Evolutionary conservation across 2,329 filamentous ascomycete species (phyloP), one percentile per base, ranked within the genome.

Genomic region (Tolypocladium tundrense): DNA sequence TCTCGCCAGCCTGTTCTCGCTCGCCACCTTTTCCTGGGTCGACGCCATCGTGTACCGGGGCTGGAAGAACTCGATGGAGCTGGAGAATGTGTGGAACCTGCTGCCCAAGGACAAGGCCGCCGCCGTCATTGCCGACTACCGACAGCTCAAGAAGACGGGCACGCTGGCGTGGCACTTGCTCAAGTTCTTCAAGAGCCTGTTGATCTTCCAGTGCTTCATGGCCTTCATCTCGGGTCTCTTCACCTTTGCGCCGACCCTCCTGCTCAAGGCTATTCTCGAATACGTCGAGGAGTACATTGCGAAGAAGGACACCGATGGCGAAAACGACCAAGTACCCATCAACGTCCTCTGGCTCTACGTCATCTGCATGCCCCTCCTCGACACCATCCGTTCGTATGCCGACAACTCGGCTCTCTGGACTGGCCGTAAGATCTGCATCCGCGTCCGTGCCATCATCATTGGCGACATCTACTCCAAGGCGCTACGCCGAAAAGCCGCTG

Each of bases 401-500:
- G 91, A 94, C 71, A 90, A 88, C 24, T 89, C 94, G 71, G 90
- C 91, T 10, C 79, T 99, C 0, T 99, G 90, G 89, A 88, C 96
- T 59, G 94, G 94, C 19, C 88, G 94, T 58, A 96, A 91, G 72
- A 89, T 97, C 61, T 97, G 92, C 73, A 93, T 99, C 66, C 88
- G 91, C 61, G 80, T 97, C 50, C 88, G 93, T 61, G 92, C 94
- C 55, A 94, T 99, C 68, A 91, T 99, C 61, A 91, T 99, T 63
- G 94, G 94, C 57, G 94, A 99, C 68, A 94, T 99, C 53, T 99
- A 99, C 70, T 90, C 91, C 58, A 99, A 99, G 75, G 91, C 94
- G 1, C 80, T 99, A 21, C 86, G 95, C 62, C 87, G 94, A 65
- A 96, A 96, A 73, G 93, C 91, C 21, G 87, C 91, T 27, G 86